Evolutionary conservation across 345 rosid genomes (phyloP), one percentile per base, ranked within the genome.

Genomic region (Rhizophora mangle): DNA sequence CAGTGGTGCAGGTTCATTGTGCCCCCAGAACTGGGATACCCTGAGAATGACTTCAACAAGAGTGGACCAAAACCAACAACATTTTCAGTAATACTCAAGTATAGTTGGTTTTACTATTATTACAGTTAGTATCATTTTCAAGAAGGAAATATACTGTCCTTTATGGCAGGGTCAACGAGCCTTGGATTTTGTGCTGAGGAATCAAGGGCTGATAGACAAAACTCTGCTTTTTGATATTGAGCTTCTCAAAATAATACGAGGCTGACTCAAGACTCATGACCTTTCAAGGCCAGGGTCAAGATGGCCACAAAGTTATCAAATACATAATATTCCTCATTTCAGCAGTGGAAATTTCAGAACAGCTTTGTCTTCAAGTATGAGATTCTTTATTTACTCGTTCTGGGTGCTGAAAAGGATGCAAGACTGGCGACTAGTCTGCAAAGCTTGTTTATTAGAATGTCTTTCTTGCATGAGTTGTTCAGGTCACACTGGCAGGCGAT

Each of bases 1-100:
- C 86, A 84, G 87, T 77, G 74, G 75, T 84, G 87, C 96, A 91
- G 97, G 97, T 82, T 91, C 74, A 80, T 88, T 81, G 98, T 91
- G 76, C 98, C 96, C 2, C 98, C 98, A 21, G 98, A 94, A 69
- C 69, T 91, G 67, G 98, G 97, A 78, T 91, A 91, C 82, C 98
- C 98, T 18, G 97, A 77, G 67, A 88, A 88, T 79, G 96, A 91
- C 78, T 89, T 36, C 90, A 94, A 85, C 83, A 89, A 73, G 76
- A 85, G 92, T 61, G 96, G 77, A 8, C 97, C 97, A 46, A 85
- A 74, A 69, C 98, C 96, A 24, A 85, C 88, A 39, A 94, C 98
- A 57, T 94, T 94, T 78, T 91, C 97, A 67, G 97, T 94, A 81
- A 81, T 80, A 22, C 67, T 77, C 68, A 20, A 58, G 37, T 52